Base-by-base conservation (phyloP, 2,329 filamentous ascomycete species). In the Stagonosporopsis vannaccii region DNA sequence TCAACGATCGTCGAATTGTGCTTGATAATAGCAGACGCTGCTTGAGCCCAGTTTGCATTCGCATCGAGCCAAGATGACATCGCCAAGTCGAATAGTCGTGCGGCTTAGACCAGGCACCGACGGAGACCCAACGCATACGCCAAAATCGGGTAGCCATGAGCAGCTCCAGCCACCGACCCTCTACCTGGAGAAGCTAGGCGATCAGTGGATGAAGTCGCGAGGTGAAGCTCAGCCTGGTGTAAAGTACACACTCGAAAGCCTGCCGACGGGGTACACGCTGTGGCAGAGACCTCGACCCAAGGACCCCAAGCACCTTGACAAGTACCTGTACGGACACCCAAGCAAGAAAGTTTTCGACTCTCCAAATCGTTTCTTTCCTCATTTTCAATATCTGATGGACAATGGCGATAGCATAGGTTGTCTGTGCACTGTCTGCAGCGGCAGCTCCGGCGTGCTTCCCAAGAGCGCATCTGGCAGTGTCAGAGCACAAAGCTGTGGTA, bases 321-420 rank as follows among this genome's bases (percentile, higher is more conserved):
- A 80, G 45, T 86, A 83, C 51, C 72, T 87, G 0, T 87, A 78
- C 51, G 86, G 86, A 0, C 84, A 88, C 66, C 84, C 83, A 0
- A 70, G 72, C 7, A 79, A 79, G 7, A 74, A 75, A 43, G 74
- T 70, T 15, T 87, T 83, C 52, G 79, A 85, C 41, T 87, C 85
- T 0, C 78, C 81, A 0, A 78, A 78, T 19, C 73, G 80, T 4
- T 86, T 86, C 61, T 84, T 79, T 44, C 80, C 81, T 0, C 86
- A 88, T 57, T 87, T 88, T 66, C 73, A 79, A 46, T 78, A 81
- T 67, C 66, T 87, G 22, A 85, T 87, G 80, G 77, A 80, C 13
- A 77, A 80, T 46, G 77, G 76, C 0, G 69, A 71, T 37, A 70
- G 66, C 6, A 71, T 74, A 2, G 73, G 77, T 0, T 87, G 85